Evolutionary conservation across 2,329 filamentous ascomycete species (phyloP), one percentile per base, ranked within the genome.

Genomic region (Cadophora sp.): DNA sequence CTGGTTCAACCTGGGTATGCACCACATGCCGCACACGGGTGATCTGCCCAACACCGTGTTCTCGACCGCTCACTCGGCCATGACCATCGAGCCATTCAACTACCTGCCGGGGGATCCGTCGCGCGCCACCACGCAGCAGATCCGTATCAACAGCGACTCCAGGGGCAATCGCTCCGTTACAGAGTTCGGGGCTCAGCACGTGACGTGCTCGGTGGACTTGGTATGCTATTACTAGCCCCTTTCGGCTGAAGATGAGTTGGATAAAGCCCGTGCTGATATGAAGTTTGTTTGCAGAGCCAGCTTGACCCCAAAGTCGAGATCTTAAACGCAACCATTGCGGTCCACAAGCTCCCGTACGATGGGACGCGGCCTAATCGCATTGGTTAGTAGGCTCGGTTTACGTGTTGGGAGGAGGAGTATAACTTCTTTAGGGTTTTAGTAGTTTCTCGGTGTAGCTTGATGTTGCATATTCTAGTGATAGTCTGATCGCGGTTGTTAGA

Each of bases 1-100:
- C 22, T 87, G 83, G 81, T 79, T 87, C 67, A 87, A 85, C 68
- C 72, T 85, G 19, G 86, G 86, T 24, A 87, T 86, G 83, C 85
- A 88, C 72, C 86, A 88, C 73, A 76, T 86, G 19, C 83, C 85
- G 11, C 81, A 85, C 71, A 83, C 84, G 1, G 81, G 80, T n/a
- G 84, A 86, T 70, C 73, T 87, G 19, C 85, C 85, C 24, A 85
- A 85, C 71, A 87, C 85, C 8, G 27, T 70, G 4, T 60, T 68
- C 50, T 63, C 56, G 11, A 66, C 50, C 3, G 62, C 65, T 14
- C 67, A 66, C 51, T 34, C 31, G 8, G 63, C 62, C 5, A 22
- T 68, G 6, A 26, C 29, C n/a, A 50, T 68, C 34, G 43, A 40
- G 40, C 66, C 66, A 16, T 24, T 58, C 19, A 68, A 68, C 31